A percentile compares a stretch with the other conserved stretches of the same genome.
phyloP scores from a whole-genome alignment of 192 early-diverging fungal genomes.

The Piromyces finnis region DNA sequence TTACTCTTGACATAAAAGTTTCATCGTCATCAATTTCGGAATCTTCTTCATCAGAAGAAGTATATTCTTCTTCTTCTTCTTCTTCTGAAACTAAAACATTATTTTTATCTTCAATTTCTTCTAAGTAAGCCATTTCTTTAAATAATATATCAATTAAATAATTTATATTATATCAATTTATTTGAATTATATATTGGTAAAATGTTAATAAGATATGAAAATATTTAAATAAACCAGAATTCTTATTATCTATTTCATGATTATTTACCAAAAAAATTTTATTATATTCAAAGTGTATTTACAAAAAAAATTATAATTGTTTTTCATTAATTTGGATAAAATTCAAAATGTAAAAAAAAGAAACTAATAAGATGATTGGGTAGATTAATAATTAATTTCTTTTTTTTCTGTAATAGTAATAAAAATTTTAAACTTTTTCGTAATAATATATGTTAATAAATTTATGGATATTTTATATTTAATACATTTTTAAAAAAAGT shows the following conservation, averaged over 20 bases:
- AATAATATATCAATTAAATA: background rate
- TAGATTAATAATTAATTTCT: background rate
- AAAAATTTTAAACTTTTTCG: background rate
- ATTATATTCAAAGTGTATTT: background rate
- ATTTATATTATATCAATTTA: background rate
- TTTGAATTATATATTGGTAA: too few species aligned
- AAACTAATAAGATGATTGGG: background rate
- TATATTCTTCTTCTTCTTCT: background rate
- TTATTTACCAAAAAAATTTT: background rate
- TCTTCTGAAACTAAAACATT: background rate
- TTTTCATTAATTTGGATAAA: background rate
- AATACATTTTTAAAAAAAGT: too few species aligned
- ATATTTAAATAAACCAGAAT: too few species aligned
- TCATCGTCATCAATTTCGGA: constrained; percentile 64
- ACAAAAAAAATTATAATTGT: background rate
- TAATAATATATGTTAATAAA: background rate
- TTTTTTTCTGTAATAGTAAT: background rate
- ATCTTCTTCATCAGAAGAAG: constrained; percentile 18
- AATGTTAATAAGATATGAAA: too few species aligned
- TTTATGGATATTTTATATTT: too few species aligned
- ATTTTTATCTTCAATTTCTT: background rate
- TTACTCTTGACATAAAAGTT: constrained; percentile 59
- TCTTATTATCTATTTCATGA: too few species aligned
- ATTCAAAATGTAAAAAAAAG: background rate
- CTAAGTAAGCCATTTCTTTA: background rate